Conservation (phyloP, 2,329 filamentous ascomycete genomes). For the Diplodia intermedia region DNA sequence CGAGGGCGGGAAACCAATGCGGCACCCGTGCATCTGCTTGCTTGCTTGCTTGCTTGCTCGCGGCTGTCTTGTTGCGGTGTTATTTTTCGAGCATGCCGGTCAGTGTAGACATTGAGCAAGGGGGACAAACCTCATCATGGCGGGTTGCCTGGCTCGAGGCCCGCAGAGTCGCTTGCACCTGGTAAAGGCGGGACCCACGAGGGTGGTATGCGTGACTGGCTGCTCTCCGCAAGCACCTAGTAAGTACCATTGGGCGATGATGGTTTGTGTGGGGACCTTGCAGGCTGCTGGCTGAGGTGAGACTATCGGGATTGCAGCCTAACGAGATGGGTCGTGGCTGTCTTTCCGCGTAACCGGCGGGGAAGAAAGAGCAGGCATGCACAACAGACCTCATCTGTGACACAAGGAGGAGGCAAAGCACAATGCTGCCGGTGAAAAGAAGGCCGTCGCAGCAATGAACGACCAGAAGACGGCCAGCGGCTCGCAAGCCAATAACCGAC, state of each 20-base stretch:
- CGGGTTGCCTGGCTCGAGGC: neutral
- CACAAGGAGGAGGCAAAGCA: conserved; percentile 16
- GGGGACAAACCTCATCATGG: neutral
- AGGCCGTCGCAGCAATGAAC: neutral
- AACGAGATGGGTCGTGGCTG: conserved; percentile 14
- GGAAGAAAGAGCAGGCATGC: neutral
- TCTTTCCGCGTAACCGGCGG: neutral
- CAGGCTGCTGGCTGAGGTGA: conserved; percentile 20
- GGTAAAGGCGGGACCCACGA: neutral
- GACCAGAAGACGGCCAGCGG: neutral
- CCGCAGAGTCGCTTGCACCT: neutral
- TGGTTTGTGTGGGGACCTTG: neutral
- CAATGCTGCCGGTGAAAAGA: neutral
- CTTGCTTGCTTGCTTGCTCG: neutral
- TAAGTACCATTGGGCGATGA: neutral
- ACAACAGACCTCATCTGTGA: neutral
- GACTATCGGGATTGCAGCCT: neutral
- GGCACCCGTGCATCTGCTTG: neutral
- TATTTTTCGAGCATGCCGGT: neutral
- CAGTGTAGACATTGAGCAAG: neutral
- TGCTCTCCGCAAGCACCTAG: neutral
- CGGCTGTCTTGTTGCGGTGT: neutral
- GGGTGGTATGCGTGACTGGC: neutral
- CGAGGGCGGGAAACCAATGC: neutral
- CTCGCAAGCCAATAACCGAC: conserved; percentile 3